A percentile compares a stretch with the other conserved stretches of the same genome.
Conservation (phyloP, 176 grass and related monocot species). For the Aegilops tauschii region DNA sequence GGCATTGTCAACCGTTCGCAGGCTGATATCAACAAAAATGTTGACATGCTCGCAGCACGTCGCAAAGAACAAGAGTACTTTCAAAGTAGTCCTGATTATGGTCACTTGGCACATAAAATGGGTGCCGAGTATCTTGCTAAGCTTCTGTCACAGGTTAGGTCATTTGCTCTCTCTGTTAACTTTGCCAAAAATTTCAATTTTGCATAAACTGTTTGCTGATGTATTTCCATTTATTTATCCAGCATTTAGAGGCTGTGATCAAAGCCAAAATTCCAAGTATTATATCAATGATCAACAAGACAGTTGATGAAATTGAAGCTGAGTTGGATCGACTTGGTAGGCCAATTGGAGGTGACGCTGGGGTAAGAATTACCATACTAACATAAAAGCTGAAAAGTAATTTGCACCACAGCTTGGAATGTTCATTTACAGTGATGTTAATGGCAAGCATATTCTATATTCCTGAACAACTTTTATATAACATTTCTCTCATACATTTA, state of each 20-base stretch:
- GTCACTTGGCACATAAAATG: conserved; percentile 98
- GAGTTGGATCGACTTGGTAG: conserved; percentile 91
- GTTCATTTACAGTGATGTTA: neutral
- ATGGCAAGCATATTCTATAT: neutral
- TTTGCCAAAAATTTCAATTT: neutral
- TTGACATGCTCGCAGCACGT: conserved; percentile 92
- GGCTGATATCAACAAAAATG: conserved; percentile 99
- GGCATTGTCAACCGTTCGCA: conserved; percentile 98
- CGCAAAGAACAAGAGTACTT: conserved; percentile 95
- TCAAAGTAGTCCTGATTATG: conserved; percentile 91
- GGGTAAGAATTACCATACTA: conserved; percentile 53
- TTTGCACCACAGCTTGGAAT: conserved; percentile 14
- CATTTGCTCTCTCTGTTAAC: neutral
- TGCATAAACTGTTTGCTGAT: conserved; percentile 14
- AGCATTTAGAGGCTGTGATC: conserved; percentile 97
- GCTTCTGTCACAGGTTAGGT: conserved; percentile 85
- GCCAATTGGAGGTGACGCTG: conserved; percentile 89
- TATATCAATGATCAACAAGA: conserved; percentile 97
- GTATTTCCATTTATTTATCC: conserved; percentile 28
- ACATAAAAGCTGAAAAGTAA: conserved; percentile 10
- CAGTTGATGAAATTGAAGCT: conserved; percentile 97
- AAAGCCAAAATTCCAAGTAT: conserved; percentile 97
- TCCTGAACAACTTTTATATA: conserved; percentile 7
- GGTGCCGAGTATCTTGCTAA: conserved; percentile 98
- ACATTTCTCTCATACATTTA: conserved; percentile 1